These are phyloP conservation scores for Melaleuca quinquenervia DNA, from an alignment of 345 rosid species.

Conservation along the genomic window DNA sequence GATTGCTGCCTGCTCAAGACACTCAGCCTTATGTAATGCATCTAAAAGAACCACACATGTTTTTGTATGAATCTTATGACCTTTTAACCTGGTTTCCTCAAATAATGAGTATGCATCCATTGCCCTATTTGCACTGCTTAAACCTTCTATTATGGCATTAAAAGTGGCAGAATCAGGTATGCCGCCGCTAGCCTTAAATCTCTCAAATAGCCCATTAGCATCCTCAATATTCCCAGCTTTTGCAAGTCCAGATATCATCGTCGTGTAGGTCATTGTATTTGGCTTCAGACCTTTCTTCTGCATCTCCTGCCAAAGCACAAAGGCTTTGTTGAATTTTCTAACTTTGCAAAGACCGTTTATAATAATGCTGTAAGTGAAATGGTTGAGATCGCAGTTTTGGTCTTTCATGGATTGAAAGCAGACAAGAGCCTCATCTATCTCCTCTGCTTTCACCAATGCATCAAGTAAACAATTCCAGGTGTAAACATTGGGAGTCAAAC, in stretches of 20 bases:
- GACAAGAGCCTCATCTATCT: constrained; percentile 73
- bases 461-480: constrained; percentile 97
- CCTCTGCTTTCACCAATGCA: constrained; percentile 84
- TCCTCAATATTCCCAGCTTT: constrained; percentile 78
- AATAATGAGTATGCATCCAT: constrained; percentile 63
- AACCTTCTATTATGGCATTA: constrained; percentile 78
- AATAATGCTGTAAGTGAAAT: constrained; percentile 61
- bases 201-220: constrained; percentile 59
- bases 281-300: constrained; percentile 71
- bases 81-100: constrained; percentile 74
- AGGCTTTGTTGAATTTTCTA: constrained; percentile 90
- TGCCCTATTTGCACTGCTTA: constrained; percentile 69
- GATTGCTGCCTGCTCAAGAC: constrained; percentile 89
- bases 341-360: constrained; percentile 82
- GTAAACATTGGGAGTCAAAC: constrained; percentile 64
- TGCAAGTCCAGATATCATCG: constrained; percentile 81
- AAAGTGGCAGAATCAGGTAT: constrained; percentile 66
- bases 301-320: constrained; percentile 99
- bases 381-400: constrained; percentile 58
- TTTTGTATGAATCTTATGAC: constrained; percentile 52
- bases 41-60: constrained; percentile 82
- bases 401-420: constrained; percentile 86
- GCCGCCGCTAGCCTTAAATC: constrained; percentile 58
- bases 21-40: constrained; percentile 75
- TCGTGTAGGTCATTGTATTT: constrained; percentile 57